Conservation (phyloP, 352 stramenopile species). For the Phytophthora cryptogea region DNA sequence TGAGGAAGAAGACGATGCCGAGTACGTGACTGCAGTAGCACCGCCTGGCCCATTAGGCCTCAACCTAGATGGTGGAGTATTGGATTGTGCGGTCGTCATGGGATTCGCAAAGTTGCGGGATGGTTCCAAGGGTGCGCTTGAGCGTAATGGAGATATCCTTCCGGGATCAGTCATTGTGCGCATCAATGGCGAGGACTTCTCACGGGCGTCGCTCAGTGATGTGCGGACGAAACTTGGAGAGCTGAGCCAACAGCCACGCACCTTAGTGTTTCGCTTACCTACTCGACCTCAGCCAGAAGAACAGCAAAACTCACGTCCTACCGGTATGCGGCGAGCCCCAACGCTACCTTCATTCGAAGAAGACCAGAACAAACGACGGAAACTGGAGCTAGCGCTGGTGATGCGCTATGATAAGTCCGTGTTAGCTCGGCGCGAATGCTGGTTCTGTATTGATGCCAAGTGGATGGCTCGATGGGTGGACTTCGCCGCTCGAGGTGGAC, state of each 20-base stretch:
- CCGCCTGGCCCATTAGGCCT: slow-evolving; percentile 69
- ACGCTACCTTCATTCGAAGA: slow-evolving; percentile 32
- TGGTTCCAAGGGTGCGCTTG: slow-evolving; percentile 54
- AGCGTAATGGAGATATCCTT: slow-evolving; percentile 57
- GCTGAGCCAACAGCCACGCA: slow-evolving; percentile 39
- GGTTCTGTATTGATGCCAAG: slow-evolving; percentile 66
- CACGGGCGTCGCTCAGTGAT: slow-evolving; percentile 39
- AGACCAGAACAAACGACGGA: slow-evolving; percentile 62
- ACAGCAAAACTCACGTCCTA: neutral
- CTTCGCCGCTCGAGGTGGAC: slow-evolving; percentile 56
- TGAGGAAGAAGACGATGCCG: slow-evolving; percentile 23
- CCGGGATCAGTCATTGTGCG: slow-evolving; percentile 58
- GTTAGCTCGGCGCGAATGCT: slow-evolving; percentile 71
- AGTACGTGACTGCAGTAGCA: slow-evolving; percentile 42
- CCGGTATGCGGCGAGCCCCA: slow-evolving; percentile 14
- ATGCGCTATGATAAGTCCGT: slow-evolving; percentile 62
- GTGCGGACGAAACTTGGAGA: slow-evolving; percentile 49
- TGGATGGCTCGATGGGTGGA: slow-evolving; percentile 71
- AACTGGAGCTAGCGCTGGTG: slow-evolving; percentile 65
- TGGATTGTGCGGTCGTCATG: slow-evolving; percentile 59
- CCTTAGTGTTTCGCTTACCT: slow-evolving; percentile 58
- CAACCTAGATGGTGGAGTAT: slow-evolving; percentile 57
- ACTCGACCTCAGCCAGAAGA: slow-evolving; percentile 6
- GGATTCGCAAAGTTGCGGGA: slow-evolving; percentile 67
- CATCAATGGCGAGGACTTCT: slow-evolving; percentile 76